Evolutionary conservation across 148 eudicot genomes (phyloP).

Genomic region (Arbutus unedo): DNA sequence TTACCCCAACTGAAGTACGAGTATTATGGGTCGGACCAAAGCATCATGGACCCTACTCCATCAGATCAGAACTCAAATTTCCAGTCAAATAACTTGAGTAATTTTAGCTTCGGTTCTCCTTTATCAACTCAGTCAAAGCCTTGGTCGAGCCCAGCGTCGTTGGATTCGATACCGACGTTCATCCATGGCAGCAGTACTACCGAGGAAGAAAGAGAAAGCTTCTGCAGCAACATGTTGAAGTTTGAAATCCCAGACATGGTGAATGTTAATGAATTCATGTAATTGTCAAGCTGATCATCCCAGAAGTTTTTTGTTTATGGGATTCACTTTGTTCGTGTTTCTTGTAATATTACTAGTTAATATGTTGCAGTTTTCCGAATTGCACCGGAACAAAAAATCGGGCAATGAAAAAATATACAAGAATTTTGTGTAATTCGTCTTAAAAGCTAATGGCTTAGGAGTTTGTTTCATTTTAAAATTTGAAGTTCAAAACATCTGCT

Average conservation of each 20-base stretch:
- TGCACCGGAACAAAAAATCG: not conserved
- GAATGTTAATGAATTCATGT: constrained; percentile 56
- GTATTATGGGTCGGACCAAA: constrained; percentile 31
- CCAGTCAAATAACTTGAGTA: constrained; percentile 27
- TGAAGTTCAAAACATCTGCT: no score
- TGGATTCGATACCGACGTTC: constrained; percentile 50
- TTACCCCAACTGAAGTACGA: constrained; percentile 24
- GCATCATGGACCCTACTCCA: constrained; percentile 28
- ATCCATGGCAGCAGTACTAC: constrained; percentile 32
- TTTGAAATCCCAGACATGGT: constrained; percentile 55
- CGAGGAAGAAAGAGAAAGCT: constrained; percentile 68
- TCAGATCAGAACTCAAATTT: constrained; percentile 32
- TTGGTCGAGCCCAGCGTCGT: constrained; percentile 49
- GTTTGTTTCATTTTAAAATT: no score
- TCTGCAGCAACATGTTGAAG: constrained; percentile 58
- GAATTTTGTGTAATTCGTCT: no score
- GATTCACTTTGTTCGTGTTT: not conserved
- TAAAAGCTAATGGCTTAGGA: no score
- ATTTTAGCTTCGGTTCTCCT: constrained; percentile 39
- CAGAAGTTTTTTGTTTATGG: not conserved
- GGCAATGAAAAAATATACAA: no score
- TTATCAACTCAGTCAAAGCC: constrained; percentile 60
- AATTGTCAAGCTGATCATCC: not conserved
- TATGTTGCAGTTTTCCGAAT: not conserved
- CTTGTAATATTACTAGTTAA: not conserved